Conservation (phyloP, 495 filamentous ascomycete genomes). For the Xylaria castorea region DNA sequence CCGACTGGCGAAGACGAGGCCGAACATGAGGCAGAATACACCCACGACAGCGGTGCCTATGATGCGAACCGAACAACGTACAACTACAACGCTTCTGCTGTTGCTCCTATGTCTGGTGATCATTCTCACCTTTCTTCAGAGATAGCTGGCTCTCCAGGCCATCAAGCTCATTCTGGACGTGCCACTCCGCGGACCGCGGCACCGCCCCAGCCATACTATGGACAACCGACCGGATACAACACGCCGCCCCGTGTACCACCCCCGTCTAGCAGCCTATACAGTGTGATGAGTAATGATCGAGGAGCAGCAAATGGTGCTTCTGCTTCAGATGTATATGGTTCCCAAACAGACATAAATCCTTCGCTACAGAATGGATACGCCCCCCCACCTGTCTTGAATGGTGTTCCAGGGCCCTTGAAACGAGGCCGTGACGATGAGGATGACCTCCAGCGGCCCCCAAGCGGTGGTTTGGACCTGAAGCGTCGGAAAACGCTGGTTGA, state of each 20-base stretch:
- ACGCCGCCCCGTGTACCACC: conserved; percentile 78
- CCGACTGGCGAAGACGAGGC: conserved; percentile 74
- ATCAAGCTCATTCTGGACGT: conserved; percentile 83
- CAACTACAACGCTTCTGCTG: conserved; percentile 70
- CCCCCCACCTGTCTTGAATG: conserved; percentile 68
- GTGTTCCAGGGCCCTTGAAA: conserved; percentile 70
- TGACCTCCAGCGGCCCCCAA: conserved; percentile 71
- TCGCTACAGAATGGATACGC: conserved; percentile 66
- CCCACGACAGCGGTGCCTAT: conserved; percentile 73
- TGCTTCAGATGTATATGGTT: conserved; percentile 70
- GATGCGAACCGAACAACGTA: conserved; percentile 74
- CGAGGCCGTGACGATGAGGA: conserved; percentile 82
- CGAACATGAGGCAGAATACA: conserved; percentile 80
- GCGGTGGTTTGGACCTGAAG: conserved; percentile 74
- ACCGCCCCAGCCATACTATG: conserved; percentile 75
- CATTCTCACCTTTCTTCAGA: conserved; percentile 84
- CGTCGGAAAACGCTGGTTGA: conserved; percentile 81
- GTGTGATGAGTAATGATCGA: conserved; percentile 85
- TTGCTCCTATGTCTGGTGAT: conserved; percentile 71
- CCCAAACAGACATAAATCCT: conserved; percentile 62
- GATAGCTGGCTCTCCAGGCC: conserved; percentile 83
- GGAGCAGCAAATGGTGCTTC: conserved; percentile 70
- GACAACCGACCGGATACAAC: conserved; percentile 68
- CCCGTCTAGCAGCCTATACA: conserved; percentile 84
- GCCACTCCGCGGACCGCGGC: conserved; percentile 82